Base-by-base conservation (phyloP, 208 protist species). In the Trypanosoma platydactyli region DNA sequence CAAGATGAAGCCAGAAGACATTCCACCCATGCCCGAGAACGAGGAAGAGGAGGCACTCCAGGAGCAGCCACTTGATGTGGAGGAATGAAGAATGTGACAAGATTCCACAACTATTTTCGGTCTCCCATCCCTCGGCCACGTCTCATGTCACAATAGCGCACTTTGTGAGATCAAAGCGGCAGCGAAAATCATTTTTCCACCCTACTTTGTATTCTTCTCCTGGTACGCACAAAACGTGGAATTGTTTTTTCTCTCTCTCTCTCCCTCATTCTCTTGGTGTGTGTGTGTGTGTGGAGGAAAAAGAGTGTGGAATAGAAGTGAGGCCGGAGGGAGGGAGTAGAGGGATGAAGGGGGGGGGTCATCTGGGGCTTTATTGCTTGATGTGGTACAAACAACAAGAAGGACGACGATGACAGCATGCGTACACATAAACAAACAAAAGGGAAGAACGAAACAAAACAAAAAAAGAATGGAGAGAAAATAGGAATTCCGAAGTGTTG, bases 21-120 rank as follows among this genome's bases (percentile, higher is more conserved):
- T 88, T 54, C 85, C 90, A 1, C 70, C 63, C 0, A 72, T 42
- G 5, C 38, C 68, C 11, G 81, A 68, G 27, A 79, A 77, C 18
- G 75, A 84, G n/a, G 86, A 92, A 22, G 85, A 86, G 45, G 64
- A 76, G 24, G 76, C 58, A 16, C 30, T 90, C 16, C 76, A 86
- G 5, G 89, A 91, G 50, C 82, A 84, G 52, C 79, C 86, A 1
- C 77, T 90, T 18, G 89, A 93, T 55, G 71, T 93, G n/a, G 89
- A 93, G 51, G 89, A 95, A 67, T 95, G 83, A 84, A 48, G 12
- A n/a, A 9, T 20, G 45, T 29, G 35, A 33, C 29, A n/a, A n/a
- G 55, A 27, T 49, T 13, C 41, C 15, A 53, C 25, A 5, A 20
- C 51, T 12, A 27, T 33, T 53, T 18, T 29, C 30, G 5, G 35